Percentiles rank a stretch among this genome's conserved stretches.
Conservation (phyloP, 768 basidiomycete species). For the Boletus reticuloceps region DNA sequence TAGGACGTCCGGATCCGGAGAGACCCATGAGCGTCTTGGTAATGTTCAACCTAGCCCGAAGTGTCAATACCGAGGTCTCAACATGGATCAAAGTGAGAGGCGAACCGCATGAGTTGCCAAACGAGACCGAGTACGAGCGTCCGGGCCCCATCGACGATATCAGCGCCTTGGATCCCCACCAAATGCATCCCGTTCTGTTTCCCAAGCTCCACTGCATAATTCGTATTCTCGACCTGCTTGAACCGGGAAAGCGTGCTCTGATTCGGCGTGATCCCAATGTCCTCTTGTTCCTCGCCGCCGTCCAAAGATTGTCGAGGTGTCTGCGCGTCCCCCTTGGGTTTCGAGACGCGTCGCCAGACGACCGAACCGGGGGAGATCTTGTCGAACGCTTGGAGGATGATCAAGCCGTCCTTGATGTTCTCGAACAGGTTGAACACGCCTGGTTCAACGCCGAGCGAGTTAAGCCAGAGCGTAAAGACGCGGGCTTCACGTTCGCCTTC, state of each 20-base stretch:
- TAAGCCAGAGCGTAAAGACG: conserved; percentile 97
- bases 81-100: not conserved
- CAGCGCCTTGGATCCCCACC: conserved; percentile 96
- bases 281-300: conserved; percentile 67
- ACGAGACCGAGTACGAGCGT: conserved; percentile 94
- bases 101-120: conserved; percentile 95
- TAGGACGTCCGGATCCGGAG: conserved; percentile 69
- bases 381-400: conserved; percentile 96
- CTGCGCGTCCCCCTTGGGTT: conserved; percentile 62
- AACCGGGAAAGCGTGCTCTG: conserved; percentile 88
- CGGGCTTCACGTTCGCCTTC: conserved; percentile 98
- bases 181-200: conserved; percentile 93
- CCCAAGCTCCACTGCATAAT: conserved; percentile 91
- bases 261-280: conserved; percentile 79
- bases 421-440: conserved; percentile 96
- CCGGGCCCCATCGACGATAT: conserved; percentile 91
- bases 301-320: conserved; percentile 37
- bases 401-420: conserved; percentile 87
- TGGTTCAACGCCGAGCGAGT: conserved; percentile 95
- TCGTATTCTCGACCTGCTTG: conserved; percentile 98
- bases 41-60: conserved; percentile 67
- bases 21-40: conserved; percentile 83
- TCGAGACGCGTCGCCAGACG: conserved; percentile 93
- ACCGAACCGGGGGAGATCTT: conserved; percentile 92
- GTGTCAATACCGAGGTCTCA: too few species aligned